Conservation (phyloP, 1,284 basidiomycete species). For the Mycosarcoma mackinlayi region DNA sequence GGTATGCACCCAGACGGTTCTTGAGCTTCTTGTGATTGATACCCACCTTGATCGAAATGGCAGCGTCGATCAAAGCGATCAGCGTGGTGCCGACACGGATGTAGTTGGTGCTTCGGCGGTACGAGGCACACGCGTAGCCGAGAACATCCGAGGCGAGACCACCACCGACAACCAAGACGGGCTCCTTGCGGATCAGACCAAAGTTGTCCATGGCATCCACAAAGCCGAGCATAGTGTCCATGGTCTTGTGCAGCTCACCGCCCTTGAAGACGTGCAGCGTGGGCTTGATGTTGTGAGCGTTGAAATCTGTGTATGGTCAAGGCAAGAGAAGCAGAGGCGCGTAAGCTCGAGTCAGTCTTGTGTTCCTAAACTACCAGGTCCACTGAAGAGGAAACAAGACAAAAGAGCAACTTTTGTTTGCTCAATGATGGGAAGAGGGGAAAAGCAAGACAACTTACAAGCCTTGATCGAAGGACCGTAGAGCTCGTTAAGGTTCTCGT, state of each 20-base stretch:
- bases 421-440: background rate
- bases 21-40: conserved; percentile 65
- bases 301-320: conserved; percentile 66
- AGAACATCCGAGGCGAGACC: conserved; percentile 69
- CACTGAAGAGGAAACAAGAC: background rate
- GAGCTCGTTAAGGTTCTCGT: conserved; percentile 67
- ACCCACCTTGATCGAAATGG: conserved; percentile 70
- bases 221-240: conserved; percentile 70
- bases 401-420: background rate
- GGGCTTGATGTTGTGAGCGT: conserved; percentile 69
- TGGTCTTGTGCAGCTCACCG: conserved; percentile 71
- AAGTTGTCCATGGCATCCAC: conserved; percentile 71
- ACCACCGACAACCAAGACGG: conserved; percentile 70
- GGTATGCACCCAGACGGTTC: conserved; percentile 69
- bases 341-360: too few relatives aligned
- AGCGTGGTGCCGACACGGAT: conserved; percentile 71
- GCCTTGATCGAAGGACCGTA: conserved; percentile 64
- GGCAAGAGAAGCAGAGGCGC: conserved; percentile 11
- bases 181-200: conserved; percentile 71
- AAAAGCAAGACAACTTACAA: conserved; percentile 39
- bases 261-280: conserved; percentile 71
- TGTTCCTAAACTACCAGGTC: too few relatives aligned
- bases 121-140: conserved; percentile 70
- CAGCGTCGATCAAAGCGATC: conserved; percentile 71
- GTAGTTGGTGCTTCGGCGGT: conserved; percentile 71